These are phyloP conservation scores for Colletotrichum destructivum DNA, from an alignment of 2,329 filamentous ascomycete genomes.

Conservation along the genomic window DNA sequence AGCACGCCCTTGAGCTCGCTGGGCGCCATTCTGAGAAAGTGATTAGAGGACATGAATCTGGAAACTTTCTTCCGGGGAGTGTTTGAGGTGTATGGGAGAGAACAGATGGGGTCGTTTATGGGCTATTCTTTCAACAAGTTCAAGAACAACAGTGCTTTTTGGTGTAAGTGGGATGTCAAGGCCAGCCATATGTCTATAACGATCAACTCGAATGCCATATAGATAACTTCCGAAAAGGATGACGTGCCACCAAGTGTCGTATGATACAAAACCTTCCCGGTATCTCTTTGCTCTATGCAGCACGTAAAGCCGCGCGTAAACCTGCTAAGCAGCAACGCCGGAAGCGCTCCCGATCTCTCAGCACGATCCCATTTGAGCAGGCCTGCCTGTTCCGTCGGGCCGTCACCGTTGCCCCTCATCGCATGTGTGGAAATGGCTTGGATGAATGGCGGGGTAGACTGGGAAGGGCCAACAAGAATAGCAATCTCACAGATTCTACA, in stretches of 20 bases:
- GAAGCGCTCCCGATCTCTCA: not conserved
- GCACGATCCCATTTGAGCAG: not conserved
- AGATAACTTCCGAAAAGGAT: too few relatives aligned
- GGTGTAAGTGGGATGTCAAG: too few relatives aligned
- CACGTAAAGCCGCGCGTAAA: conserved; percentile 1
- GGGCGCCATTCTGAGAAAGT: not conserved
- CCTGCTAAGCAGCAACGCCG: not conserved
- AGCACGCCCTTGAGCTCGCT: conserved; percentile 58
- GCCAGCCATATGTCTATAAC: too few relatives aligned
- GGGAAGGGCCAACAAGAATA: not conserved
- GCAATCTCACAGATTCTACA: not conserved
- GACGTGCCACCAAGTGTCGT: not conserved
- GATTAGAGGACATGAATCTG: not conserved
- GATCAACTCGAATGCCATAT: too few relatives aligned
- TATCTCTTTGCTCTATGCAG: conserved; percentile 12
- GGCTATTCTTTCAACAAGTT: too few relatives aligned
- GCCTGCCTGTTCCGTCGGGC: conserved; percentile 19
- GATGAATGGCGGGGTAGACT: conserved; percentile 15
- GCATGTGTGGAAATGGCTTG: not conserved
- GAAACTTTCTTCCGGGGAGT: not conserved
- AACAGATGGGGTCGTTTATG: too few relatives aligned
- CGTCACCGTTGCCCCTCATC: not conserved
- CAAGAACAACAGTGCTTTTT: too few relatives aligned
- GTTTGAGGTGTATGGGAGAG: too few relatives aligned
- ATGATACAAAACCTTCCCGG: not conserved